phyloP scores from a whole-genome alignment of 1,284 basidiomycete genomes.

The Lentinula novae-zelandiae region DNA sequence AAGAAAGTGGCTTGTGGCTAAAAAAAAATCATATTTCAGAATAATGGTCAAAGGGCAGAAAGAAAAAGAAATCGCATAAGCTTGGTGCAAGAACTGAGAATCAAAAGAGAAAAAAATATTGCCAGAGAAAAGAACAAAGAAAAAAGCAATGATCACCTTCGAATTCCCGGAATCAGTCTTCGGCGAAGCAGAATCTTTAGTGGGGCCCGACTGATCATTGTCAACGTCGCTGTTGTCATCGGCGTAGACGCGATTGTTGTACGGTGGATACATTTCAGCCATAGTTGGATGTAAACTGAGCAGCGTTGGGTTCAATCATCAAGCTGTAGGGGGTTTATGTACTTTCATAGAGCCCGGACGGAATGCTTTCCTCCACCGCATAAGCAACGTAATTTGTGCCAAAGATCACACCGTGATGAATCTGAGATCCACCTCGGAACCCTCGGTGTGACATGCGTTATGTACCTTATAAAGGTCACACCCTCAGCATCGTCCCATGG shows the following conservation, averaged over 20 bases:
- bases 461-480: neutral
- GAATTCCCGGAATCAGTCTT: constrained; percentile 9
- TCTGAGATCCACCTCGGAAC: neutral
- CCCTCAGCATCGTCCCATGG: neutral
- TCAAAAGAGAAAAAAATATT: constrained; percentile 35
- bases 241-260: constrained; percentile 36
- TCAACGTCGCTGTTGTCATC: constrained; percentile 23
- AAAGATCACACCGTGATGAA: neutral
- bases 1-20: constrained; percentile 86
- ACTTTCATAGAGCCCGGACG: neutral
- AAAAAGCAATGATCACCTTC: neutral
- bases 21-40: neutral
- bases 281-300: constrained; percentile 28
- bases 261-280: constrained; percentile 71
- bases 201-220: constrained; percentile 17
- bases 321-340: neutral
- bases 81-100: constrained; percentile 24
- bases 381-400: neutral
- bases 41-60: constrained; percentile 54
- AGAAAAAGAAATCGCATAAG: constrained; percentile 32
- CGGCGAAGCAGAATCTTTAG: constrained; percentile 10
- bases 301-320: neutral
- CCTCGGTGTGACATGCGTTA: neutral
- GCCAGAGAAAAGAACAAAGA: neutral
- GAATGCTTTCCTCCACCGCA: constrained; percentile 1